Percentiles rank a stretch among this genome's conserved stretches.
These are phyloP conservation scores for Limnanthes douglasii DNA, from an alignment of 345 rosid genomes.

Conservation along the genomic window DNA sequence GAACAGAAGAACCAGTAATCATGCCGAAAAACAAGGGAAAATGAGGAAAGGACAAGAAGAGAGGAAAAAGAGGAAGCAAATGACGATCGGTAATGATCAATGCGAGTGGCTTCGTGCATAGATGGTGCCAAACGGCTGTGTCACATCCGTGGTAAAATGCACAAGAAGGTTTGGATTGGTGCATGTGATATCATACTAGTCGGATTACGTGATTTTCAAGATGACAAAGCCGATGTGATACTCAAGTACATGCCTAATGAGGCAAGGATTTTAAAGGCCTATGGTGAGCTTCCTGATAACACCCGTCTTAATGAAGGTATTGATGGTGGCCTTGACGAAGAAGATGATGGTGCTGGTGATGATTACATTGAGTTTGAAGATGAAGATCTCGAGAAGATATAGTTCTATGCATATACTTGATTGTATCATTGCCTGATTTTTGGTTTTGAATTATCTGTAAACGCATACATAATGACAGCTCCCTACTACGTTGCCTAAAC, in stretches of 20 bases:
- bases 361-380: conserved; percentile 67
- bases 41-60: conserved; percentile 82
- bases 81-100: conserved; percentile 58
- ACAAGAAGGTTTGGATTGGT: conserved; percentile 77
- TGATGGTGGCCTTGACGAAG: conserved; percentile 47
- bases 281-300: conserved; percentile 58
- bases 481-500: too few relatives aligned
- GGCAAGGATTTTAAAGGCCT: conserved; percentile 55
- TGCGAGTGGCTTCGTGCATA: conserved; percentile 59
- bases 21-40: conserved; percentile 84
- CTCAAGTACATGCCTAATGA: conserved; percentile 76
- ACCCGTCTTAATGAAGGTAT: conserved; percentile 57
- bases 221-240: conserved; percentile 75
- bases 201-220: conserved; percentile 70
- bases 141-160: conserved; percentile 78
- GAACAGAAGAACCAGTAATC: too few relatives aligned
- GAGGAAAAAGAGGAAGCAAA: conserved; percentile 76
- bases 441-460: conserved; percentile 12
- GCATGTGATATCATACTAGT: conserved; percentile 69
- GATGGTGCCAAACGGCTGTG: conserved; percentile 55
- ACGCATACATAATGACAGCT: too few relatives aligned
- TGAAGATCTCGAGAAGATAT: conserved; percentile 67
- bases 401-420: conserved; percentile 3
- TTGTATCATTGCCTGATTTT: conserved; percentile 22
- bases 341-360: conserved; percentile 38